These are phyloP conservation scores for Thelephora aurantiotincta DNA, from an alignment of 768 basidiomycete species.

Conservation along the genomic window DNA sequence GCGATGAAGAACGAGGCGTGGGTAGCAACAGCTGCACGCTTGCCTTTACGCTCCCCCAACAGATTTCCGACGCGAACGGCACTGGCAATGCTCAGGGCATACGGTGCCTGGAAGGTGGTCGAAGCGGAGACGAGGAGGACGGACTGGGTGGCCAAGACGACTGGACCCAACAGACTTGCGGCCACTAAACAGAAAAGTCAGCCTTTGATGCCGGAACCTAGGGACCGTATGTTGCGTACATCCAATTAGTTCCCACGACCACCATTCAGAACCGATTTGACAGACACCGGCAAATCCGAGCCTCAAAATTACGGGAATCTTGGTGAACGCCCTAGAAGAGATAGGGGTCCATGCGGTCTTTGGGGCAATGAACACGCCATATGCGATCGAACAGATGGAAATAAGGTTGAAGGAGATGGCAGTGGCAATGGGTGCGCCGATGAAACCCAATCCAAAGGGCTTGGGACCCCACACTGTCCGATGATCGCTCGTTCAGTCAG, in stretches of 20 bases:
- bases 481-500: neutral
- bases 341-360: conserved; percentile 76
- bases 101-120: conserved; percentile 73
- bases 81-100: conserved; percentile 66
- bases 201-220: neutral
- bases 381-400: conserved; percentile 41
- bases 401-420: conserved; percentile 85
- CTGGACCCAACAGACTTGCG: conserved; percentile 59
- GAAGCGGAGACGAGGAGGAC: conserved; percentile 68
- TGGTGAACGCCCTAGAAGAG: conserved; percentile 45
- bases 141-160: conserved; percentile 76
- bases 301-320: conserved; percentile 51
- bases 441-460: conserved; percentile 69
- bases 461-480: conserved; percentile 69
- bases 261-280: conserved; percentile 88
- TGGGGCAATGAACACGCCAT: conserved; percentile 49
- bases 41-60: conserved; percentile 65
- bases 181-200: conserved; percentile 23
- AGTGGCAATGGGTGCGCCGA: conserved; percentile 86
- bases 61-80: conserved; percentile 87
- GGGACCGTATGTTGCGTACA: conserved; percentile 16
- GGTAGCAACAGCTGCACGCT: conserved; percentile 58
- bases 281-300: conserved; percentile 78
- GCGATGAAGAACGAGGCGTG: conserved; percentile 53
- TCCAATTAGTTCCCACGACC: conserved; percentile 86